phyloP scores from a whole-genome alignment of 192 early-diverging fungal species.

The Cetraspora pellucida region DNA sequence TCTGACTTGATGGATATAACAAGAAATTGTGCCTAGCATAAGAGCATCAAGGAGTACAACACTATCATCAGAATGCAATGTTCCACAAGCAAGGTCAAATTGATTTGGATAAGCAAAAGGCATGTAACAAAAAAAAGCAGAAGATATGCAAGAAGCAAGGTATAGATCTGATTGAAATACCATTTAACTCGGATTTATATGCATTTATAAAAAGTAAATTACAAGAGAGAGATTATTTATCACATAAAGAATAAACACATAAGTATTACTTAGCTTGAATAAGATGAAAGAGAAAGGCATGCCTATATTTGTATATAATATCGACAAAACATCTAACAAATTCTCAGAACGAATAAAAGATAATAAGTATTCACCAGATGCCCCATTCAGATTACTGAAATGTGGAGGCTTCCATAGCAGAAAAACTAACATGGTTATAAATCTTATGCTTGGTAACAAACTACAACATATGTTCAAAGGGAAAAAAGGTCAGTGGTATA shows the following conservation, averaged over 20 bases:
- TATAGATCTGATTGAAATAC: too few relatives aligned
- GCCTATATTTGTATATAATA: too few relatives aligned
- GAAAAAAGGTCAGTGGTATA: conserved; percentile 14
- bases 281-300: too few relatives aligned
- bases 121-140: too few relatives aligned
- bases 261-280: background rate
- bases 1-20: conserved; percentile 1
- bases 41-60: background rate
- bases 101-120: background rate
- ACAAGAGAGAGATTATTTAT: conserved; percentile 14
- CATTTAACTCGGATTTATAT: too few relatives aligned
- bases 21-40: background rate
- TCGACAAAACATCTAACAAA: conserved; percentile 14
- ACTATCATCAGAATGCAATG: background rate
- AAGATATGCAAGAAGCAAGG: too few relatives aligned
- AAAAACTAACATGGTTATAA: conserved; percentile 31
- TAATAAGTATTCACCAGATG: conserved; percentile 7
- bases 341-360: conserved; percentile 8
- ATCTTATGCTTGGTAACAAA: too few relatives aligned
- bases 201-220: conserved; percentile 5
- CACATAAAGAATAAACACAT: conserved; percentile 20
- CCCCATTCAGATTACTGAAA: conserved; percentile 14
- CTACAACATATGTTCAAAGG: conserved; percentile 25
- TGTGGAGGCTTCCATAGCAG: too few relatives aligned
- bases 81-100: too few relatives aligned